A percentile compares a stretch with the other conserved stretches of the same genome.
phyloP scores from a whole-genome alignment of 1,284 basidiomycete species.

The Fistulina hepatica region DNA sequence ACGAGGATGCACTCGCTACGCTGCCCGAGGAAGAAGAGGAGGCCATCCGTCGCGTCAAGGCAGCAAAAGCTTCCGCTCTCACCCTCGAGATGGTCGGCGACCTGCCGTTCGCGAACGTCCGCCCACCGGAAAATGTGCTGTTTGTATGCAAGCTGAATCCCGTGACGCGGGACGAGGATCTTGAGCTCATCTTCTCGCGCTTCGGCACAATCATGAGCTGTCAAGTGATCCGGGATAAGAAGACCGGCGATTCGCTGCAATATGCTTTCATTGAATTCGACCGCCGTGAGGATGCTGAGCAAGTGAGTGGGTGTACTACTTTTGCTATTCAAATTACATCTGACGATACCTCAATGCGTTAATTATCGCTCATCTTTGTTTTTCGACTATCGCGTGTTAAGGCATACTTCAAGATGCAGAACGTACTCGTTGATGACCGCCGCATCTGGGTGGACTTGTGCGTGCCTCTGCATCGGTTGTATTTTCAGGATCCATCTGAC shows the following conservation, averaged over 20 bases:
- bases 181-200: slow-evolving; percentile 94
- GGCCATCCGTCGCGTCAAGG: slow-evolving; percentile 65
- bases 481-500: slow-evolving; percentile 7
- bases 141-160: slow-evolving; percentile 99
- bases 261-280: slow-evolving; percentile 99
- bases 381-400: slow-evolving; percentile 22
- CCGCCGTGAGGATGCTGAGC: slow-evolving; percentile 83
- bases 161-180: slow-evolving; percentile 89
- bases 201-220: slow-evolving; percentile 96
- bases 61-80: slow-evolving; percentile 85
- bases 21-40: slow-evolving; percentile 80
- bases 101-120: slow-evolving; percentile 93
- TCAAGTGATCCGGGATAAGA: slow-evolving; percentile 93
- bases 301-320: too few species aligned
- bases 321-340: too few species aligned
- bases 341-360: too few species aligned
- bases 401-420: slow-evolving; percentile 99
- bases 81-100: slow-evolving; percentile 99
- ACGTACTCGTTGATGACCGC: slow-evolving; percentile 96
- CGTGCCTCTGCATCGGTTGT: slow-evolving; percentile 21
- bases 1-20: slow-evolving; percentile 74
- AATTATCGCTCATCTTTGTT: not conserved
- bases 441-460: slow-evolving; percentile 98
- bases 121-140: slow-evolving; percentile 95
- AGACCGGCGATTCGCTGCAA: slow-evolving; percentile 91